A percentile compares a stretch with the other conserved stretches of the same genome.
phyloP scores from a whole-genome alignment of 2,329 filamentous ascomycete species.

The Juglanconis oblonga region DNA sequence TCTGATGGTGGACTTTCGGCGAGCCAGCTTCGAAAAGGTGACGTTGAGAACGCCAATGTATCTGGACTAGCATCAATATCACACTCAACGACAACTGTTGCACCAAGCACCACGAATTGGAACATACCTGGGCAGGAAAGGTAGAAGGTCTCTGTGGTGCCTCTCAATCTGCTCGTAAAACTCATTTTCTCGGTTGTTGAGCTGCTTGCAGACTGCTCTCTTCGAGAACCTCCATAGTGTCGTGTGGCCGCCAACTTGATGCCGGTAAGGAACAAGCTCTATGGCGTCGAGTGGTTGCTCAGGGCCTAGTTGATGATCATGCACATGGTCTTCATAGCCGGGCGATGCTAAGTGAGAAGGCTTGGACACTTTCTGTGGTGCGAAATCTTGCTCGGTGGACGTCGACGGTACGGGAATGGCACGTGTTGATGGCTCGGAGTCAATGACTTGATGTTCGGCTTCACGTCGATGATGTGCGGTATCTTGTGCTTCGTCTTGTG shows the following conservation, averaged over 20 bases:
- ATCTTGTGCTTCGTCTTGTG: conserved; percentile 26
- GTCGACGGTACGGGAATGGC: background rate
- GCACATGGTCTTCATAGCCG: conserved; percentile 46
- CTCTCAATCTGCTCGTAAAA: conserved; percentile 97
- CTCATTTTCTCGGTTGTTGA: conserved; percentile 97
- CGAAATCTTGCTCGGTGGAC: conserved; percentile 27
- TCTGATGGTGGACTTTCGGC: conserved; percentile 57
- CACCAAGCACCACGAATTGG: conserved; percentile 11
- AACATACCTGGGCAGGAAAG: conserved; percentile 80
- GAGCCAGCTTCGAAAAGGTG: conserved; percentile 81
- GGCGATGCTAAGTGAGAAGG: conserved; percentile 37
- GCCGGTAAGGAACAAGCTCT: conserved; percentile 92
- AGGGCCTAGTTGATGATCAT: conserved; percentile 49
- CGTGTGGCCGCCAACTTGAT: conserved; percentile 96
- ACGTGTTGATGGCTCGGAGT: conserved; percentile 1
- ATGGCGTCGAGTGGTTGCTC: conserved; percentile 79
- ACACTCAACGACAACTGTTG: background rate
- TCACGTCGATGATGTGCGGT: background rate
- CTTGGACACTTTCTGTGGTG: conserved; percentile 30
- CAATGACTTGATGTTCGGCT: conserved; percentile 11
- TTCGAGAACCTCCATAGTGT: conserved; percentile 95
- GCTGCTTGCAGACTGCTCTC: conserved; percentile 92
- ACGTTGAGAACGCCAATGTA: conserved; percentile 98
- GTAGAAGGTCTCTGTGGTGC: conserved; percentile 82
- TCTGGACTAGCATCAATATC: conserved; percentile 43